Percentiles rank a stretch among this genome's conserved stretches.
Evolutionary conservation across 2,329 filamentous ascomycete species (phyloP).

Genomic region (Zalaria obscura): DNA sequence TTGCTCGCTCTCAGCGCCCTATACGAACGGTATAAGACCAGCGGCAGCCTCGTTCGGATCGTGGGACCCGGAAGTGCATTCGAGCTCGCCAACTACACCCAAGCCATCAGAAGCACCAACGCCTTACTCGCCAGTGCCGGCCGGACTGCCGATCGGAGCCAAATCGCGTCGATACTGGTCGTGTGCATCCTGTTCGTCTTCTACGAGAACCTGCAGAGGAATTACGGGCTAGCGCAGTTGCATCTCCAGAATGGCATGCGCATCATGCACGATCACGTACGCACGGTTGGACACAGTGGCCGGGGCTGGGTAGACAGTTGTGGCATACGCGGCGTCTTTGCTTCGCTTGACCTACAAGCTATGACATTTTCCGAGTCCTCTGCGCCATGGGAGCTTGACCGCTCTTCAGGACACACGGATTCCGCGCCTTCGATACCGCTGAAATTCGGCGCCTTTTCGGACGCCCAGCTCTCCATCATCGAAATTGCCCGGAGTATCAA

Average conservation of each 20-base stretch:
- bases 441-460: neutral
- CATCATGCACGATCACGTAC: neutral
- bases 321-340: neutral
- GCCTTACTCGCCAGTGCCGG: neutral
- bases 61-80: neutral
- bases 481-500: neutral
- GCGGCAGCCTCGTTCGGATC: too few species aligned
- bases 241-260: neutral
- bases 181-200: neutral
- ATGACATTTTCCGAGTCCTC: neutral
- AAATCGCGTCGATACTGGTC: neutral
- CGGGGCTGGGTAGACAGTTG: neutral
- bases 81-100: neutral
- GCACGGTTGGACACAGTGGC: neutral
- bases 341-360: neutral
- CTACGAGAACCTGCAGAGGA: neutral
- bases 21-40: slow-evolving; percentile 9
- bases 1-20: slow-evolving; percentile 17
- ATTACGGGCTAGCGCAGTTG: neutral
- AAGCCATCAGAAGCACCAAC: neutral
- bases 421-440: neutral
- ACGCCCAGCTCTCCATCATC: neutral
- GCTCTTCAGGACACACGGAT: neutral
- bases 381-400: neutral
- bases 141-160: neutral